Evolutionary conservation across 2,329 filamentous ascomycete species (phyloP).

Genomic region (Macrophomina tecta): DNA sequence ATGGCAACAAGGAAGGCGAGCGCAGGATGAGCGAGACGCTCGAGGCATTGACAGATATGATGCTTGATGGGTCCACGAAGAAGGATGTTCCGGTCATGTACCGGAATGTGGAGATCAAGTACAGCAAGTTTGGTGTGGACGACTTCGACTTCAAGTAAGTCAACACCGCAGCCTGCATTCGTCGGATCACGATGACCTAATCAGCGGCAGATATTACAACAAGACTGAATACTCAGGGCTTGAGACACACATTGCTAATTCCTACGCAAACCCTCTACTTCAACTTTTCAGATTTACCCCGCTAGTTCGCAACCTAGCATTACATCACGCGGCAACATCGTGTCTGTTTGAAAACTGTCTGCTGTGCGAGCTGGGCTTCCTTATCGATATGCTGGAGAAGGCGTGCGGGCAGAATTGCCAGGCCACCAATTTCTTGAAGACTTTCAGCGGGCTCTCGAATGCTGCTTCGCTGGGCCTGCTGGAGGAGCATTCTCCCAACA

Average conservation of each 20-base stretch:
- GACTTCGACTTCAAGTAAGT: conserved; percentile 94
- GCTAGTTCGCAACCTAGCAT: conserved; percentile 81
- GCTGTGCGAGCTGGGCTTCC: conserved; percentile 90
- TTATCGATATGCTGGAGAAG: conserved; percentile 98
- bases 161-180: background rate
- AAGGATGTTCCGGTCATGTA: conserved; percentile 89
- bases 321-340: conserved; percentile 85
- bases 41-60: conserved; percentile 70
- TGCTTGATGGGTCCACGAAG: conserved; percentile 73
- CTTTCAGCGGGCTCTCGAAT: conserved; percentile 82
- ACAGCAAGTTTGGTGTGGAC: conserved; percentile 98
- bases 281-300: conserved; percentile 93
- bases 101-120: conserved; percentile 95
- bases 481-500: conserved; percentile 79
- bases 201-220: conserved; percentile 78
- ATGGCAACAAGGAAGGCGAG: conserved; percentile 34
- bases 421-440: conserved; percentile 91
- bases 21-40: conserved; percentile 61
- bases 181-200: background rate
- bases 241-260: conserved; percentile 96
- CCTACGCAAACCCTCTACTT: conserved; percentile 90
- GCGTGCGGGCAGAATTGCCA: conserved; percentile 93
- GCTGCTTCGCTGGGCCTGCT: conserved; percentile 77
- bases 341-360: conserved; percentile 85
- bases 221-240: conserved; percentile 89